These are phyloP conservation scores for Colletotrichum filicis DNA, from an alignment of 2,329 filamentous ascomycete species.

Conservation along the genomic window DNA sequence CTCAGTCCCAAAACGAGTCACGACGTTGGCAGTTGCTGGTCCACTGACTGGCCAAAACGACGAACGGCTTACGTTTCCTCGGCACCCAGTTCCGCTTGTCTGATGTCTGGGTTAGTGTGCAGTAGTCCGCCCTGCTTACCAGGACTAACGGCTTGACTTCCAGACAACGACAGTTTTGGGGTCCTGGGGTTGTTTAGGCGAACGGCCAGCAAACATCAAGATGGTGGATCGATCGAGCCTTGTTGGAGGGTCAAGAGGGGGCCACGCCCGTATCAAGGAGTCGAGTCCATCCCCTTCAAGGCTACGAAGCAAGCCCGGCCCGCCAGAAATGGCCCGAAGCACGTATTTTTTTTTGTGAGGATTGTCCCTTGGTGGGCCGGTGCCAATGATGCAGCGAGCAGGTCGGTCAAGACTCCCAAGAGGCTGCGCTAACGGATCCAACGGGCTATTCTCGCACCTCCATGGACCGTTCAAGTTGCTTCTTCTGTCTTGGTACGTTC, in stretches of 20 bases:
- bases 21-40: not conserved
- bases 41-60: not conserved
- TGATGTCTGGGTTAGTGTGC: slow-evolving; percentile 2
- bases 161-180: slow-evolving; percentile 13
- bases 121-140: slow-evolving; percentile 13
- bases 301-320: not conserved
- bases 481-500: slow-evolving; percentile 17
- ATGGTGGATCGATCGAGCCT: slow-evolving; percentile 20
- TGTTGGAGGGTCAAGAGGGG: slow-evolving; percentile 14
- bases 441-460: slow-evolving; percentile 13
- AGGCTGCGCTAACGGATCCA: slow-evolving; percentile 16
- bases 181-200: not conserved
- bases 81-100: slow-evolving; percentile 9
- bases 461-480: slow-evolving; percentile 9
- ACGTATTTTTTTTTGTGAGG: not conserved
- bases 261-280: not conserved
- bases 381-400: slow-evolving; percentile 1
- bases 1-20: not conserved
- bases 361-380: not conserved
- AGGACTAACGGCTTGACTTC: not conserved
- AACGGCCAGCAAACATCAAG: not conserved
- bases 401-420: not conserved
- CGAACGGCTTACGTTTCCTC: slow-evolving; percentile 17
- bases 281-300: not conserved
- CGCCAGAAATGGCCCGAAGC: not conserved